These are phyloP conservation scores for Tephrocybe rancida DNA, from an alignment of 768 basidiomycete species.

Conservation along the genomic window DNA sequence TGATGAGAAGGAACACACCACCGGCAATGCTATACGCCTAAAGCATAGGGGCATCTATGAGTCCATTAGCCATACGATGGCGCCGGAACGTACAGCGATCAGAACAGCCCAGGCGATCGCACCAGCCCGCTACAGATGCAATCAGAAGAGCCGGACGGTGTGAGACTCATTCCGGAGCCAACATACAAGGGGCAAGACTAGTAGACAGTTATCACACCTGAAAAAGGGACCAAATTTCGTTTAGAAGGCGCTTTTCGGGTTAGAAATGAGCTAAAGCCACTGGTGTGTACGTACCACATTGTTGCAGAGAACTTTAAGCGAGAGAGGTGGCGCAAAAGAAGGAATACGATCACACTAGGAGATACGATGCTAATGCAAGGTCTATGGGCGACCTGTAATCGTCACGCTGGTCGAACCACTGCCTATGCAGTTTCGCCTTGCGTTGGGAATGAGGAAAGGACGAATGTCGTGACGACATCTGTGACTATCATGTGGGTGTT, in stretches of 20 bases:
- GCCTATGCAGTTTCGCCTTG: slow-evolving; percentile 14
- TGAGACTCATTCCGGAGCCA: slow-evolving; percentile 15
- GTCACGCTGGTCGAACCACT: slow-evolving; percentile 9
- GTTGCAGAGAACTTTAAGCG: slow-evolving; percentile 12
- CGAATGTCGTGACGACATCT: slow-evolving; percentile 13
- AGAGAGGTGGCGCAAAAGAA: slow-evolving; percentile 23
- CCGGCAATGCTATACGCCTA: slow-evolving; percentile 71
- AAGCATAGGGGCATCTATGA: background rate
- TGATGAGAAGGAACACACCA: slow-evolving; percentile 61
- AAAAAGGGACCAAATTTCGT: slow-evolving; percentile 9
- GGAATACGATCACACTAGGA: background rate
- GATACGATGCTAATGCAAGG: background rate
- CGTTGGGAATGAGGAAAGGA: slow-evolving; percentile 4
- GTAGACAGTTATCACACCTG: slow-evolving; percentile 82
- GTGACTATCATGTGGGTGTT: slow-evolving; percentile 18
- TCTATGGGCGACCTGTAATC: slow-evolving; percentile 9
- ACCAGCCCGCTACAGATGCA: slow-evolving; percentile 57
- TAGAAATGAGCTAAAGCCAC: slow-evolving; percentile 19
- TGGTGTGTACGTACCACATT: slow-evolving; percentile 29
- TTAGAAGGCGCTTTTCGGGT: slow-evolving; percentile 12
- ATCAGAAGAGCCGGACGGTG: slow-evolving; percentile 23
- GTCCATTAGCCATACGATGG: background rate
- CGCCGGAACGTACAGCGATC: slow-evolving; percentile 51
- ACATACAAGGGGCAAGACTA: slow-evolving; percentile 72
- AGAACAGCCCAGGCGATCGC: slow-evolving; percentile 71